A percentile compares a stretch with the other conserved stretches of the same genome.
Evolutionary conservation across 139 green algal species (phyloP).

Genomic region (Chlorella vulgaris): DNA sequence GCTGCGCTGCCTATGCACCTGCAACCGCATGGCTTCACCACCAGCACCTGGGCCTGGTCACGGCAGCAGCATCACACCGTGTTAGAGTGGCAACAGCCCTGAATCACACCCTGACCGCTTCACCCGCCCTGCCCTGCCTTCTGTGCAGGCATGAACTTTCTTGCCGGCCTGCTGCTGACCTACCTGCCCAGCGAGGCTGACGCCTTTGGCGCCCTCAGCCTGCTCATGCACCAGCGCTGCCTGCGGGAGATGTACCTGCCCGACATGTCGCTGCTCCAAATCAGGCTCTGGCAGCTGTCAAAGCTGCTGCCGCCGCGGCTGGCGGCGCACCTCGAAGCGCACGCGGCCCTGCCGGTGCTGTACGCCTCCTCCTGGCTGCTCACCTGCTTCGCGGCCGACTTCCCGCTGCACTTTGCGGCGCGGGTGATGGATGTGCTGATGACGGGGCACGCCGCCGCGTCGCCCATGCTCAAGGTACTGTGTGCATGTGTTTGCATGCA

Average conservation of each 20-base stretch:
- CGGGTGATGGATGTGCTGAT: slow-evolving; percentile 81
- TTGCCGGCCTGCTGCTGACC: slow-evolving; percentile 55
- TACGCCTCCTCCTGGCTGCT: slow-evolving; percentile 83
- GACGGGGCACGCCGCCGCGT: slow-evolving; percentile 54
- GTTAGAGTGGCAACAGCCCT: not conserved
- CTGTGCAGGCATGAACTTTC: slow-evolving; percentile 46
- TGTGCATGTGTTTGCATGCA: not conserved
- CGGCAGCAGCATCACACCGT: not conserved
- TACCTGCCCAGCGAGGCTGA: slow-evolving; percentile 67
- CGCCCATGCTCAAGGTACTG: slow-evolving; percentile 70
- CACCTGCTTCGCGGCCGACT: slow-evolving; percentile 79
- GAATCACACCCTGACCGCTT: too few species aligned
- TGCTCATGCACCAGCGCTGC: slow-evolving; percentile 77
- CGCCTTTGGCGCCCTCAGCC: slow-evolving; percentile 72
- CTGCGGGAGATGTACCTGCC: slow-evolving; percentile 69
- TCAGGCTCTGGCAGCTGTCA: slow-evolving; percentile 78
- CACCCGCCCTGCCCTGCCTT: not conserved
- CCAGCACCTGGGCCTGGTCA: not conserved
- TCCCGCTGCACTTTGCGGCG: slow-evolving; percentile 73
- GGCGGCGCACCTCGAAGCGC: slow-evolving; percentile 67
- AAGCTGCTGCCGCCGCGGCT: slow-evolving; percentile 63
- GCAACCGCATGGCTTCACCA: too few species aligned
- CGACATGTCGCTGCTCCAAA: slow-evolving; percentile 76
- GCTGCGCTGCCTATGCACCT: too few species aligned
- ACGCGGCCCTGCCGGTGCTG: slow-evolving; percentile 68